Base-by-base conservation (phyloP, 495 filamentous ascomycete species). In the Hypoxylon subgilvum region DNA sequence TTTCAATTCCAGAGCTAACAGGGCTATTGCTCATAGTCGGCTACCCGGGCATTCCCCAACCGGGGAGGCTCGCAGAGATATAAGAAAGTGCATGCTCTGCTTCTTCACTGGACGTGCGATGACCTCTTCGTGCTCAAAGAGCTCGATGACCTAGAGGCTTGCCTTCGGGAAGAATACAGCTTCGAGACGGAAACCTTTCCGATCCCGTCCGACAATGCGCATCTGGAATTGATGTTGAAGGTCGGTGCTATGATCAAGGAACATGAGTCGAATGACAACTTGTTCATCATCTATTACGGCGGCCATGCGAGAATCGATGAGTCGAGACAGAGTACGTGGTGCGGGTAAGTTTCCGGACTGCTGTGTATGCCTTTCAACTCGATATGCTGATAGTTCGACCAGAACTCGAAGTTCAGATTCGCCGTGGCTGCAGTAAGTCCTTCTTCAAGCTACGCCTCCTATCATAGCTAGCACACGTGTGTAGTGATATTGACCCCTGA, bases 81-180 rank as follows among this genome's bases (percentile, higher is more conserved):
- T 62, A 72, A 66, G 46, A 74, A 79, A 41, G 81, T 84, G 14
- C 73, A 76, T 31, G 77, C 69, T 8, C 57, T 84, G 38, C 73
- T 83, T 59, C 66, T 84, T 16, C 78, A 80, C 63, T 84, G 82
- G 82, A 72, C 73, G 31, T 78, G 74, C 38, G 81, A 83, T 46
- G 79, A 83, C 57, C 62, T 83, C 45, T 79, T 80, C 44, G 77
- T 82, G 13, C 65, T 79, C 1, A 76, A 74, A 17, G 79, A 82
- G 67, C 69, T 82, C 21, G 71, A 78, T 56, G 76, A 79, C 14
- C 60, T 84, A 34, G 75, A 76, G 35, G 72, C 71, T 35, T 78
- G 80, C 40, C 59, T 84, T n/a, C 70, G 69, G 12, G 68, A 77
- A 34, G 69, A 76, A 18, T 82, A 82, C 59, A 62, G 55, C 57